These are phyloP conservation scores for Phaseolus lunatus DNA, from an alignment of 306 rosid species.

Conservation along the genomic window DNA sequence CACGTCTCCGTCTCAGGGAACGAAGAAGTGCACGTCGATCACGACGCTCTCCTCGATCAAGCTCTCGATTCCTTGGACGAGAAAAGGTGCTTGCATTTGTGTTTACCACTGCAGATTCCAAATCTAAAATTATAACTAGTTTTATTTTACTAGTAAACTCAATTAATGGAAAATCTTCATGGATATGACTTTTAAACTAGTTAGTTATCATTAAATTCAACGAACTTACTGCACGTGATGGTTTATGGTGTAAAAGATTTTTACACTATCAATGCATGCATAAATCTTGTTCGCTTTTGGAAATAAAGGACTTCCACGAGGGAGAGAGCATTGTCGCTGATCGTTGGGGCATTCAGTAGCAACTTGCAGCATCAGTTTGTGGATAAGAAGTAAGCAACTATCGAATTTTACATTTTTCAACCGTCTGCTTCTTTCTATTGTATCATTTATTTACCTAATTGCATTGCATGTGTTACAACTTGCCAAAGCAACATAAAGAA, in stretches of 20 bases:
- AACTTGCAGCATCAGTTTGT: slow-evolving; percentile 77
- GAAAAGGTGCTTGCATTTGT: slow-evolving; percentile 66
- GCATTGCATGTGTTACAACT: background rate
- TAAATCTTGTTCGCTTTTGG: background rate
- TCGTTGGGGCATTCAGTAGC: slow-evolving; percentile 71
- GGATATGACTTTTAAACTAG: background rate
- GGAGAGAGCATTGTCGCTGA: slow-evolving; percentile 72
- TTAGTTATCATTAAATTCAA: background rate
- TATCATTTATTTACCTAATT: slow-evolving; percentile 5
- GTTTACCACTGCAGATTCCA: slow-evolving; percentile 5
- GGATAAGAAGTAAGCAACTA: slow-evolving; percentile 77
- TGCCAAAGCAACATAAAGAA: background rate
- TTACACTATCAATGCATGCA: background rate
- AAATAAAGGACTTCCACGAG: slow-evolving; percentile 82
- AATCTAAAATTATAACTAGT: background rate
- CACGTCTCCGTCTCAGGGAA: slow-evolving; percentile 57
- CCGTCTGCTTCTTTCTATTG: background rate
- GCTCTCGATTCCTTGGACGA: slow-evolving; percentile 85
- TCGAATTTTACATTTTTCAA: background rate
- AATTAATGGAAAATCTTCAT: background rate
- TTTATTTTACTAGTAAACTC: background rate
- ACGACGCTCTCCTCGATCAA: slow-evolving; percentile 77
- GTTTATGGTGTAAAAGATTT: background rate
- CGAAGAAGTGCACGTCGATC: slow-evolving; percentile 71
- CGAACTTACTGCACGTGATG: background rate